These are phyloP conservation scores for Fusarium haematococcum DNA, from an alignment of 2,329 filamentous ascomycete species.

Conservation along the genomic window DNA sequence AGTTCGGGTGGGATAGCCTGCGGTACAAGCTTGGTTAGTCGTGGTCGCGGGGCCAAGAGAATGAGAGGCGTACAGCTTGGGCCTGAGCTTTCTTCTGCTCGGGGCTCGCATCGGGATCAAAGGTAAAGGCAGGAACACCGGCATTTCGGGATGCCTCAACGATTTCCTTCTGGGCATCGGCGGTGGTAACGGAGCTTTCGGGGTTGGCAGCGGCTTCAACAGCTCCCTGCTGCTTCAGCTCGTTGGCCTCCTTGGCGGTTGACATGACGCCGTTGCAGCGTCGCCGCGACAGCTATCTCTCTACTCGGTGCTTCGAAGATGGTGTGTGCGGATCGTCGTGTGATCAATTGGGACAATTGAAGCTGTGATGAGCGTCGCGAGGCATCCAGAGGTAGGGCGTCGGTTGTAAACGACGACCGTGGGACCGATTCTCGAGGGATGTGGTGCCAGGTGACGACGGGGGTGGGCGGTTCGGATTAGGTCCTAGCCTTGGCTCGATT, in stretches of 20 bases:
- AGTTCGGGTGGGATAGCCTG: constrained; percentile 55
- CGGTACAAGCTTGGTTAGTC: constrained; percentile 17
- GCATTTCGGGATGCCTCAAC: constrained; percentile 82
- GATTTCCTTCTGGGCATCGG: constrained; percentile 79
- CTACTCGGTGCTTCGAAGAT: constrained; percentile 15
- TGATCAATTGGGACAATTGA: constrained; percentile 40
- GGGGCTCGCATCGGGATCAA: constrained; percentile 85
- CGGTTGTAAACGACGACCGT: constrained; percentile 22
- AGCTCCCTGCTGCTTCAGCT: constrained; percentile 85
- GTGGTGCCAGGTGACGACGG: constrained; percentile 21
- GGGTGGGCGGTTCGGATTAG: constrained; percentile 19
- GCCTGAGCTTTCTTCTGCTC: constrained; percentile 88
- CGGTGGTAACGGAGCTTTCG: constrained; percentile 73
- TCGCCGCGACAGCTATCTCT: constrained; percentile 23
- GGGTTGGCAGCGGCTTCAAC: constrained; percentile 82
- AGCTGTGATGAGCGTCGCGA: constrained; percentile 24
- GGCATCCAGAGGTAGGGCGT: constrained; percentile 32
- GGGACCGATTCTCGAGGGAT: constrained; percentile 11
- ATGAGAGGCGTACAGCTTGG: constrained; percentile 69
- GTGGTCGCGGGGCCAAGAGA: not conserved
- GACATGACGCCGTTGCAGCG: constrained; percentile 48
- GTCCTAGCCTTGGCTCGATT: constrained; percentile 14
- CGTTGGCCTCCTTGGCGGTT: constrained; percentile 54
- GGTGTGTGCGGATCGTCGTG: constrained; percentile 10
- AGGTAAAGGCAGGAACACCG: constrained; percentile 83